A percentile compares a stretch with the other conserved stretches of the same genome.
Evolutionary conservation across 768 basidiomycete species (phyloP).

Genomic region (Kwoniella europaea): DNA sequence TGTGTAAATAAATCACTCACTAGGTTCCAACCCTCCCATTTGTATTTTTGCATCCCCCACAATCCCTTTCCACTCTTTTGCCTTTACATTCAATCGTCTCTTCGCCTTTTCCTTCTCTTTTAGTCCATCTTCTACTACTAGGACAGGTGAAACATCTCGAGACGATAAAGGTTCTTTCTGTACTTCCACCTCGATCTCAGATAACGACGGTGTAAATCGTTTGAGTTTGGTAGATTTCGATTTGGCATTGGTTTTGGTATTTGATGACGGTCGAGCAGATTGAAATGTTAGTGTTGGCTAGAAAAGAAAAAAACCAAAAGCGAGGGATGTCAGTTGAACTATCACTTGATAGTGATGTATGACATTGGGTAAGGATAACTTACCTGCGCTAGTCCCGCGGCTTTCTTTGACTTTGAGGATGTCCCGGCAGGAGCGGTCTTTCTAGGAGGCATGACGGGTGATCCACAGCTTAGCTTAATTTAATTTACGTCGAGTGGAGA

Average conservation of each 20-base stretch:
- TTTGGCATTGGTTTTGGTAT: constrained; percentile 19
- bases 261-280: constrained; percentile 30
- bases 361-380: constrained; percentile 5
- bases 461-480: neutral
- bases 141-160: neutral
- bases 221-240: constrained; percentile 18
- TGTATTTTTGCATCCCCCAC: constrained; percentile 63
- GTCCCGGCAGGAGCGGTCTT: constrained; percentile 11
- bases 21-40: constrained; percentile 66
- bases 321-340: no score
- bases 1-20: constrained; percentile 63
- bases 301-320: neutral
- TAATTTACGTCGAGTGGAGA: neutral
- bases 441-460: constrained; percentile 13
- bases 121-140: neutral
- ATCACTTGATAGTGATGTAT: no score
- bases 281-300: constrained; percentile 45
- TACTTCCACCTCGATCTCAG: constrained; percentile 13
- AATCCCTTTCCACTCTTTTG: constrained; percentile 64
- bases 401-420: constrained; percentile 28
- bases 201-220: constrained; percentile 14
- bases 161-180: neutral
- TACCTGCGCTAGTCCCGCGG: constrained; percentile 42
- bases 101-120: constrained; percentile 15
- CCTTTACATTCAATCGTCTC: constrained; percentile 60